These are phyloP conservation scores for Lizonia empirigonia DNA, from an alignment of 2,329 filamentous ascomycete genomes.

Conservation along the genomic window DNA sequence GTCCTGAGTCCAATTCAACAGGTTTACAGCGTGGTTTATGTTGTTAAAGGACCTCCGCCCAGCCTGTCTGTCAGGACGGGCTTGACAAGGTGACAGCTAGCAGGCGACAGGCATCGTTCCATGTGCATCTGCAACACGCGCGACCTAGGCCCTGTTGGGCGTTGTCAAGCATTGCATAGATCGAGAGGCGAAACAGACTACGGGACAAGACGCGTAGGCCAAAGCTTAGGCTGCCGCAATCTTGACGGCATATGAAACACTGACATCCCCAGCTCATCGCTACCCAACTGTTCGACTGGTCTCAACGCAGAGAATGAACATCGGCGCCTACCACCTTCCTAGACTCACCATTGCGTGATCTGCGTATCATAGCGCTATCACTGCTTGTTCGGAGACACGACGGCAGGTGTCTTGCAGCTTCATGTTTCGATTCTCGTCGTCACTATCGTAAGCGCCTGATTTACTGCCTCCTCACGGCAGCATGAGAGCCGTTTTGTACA, in stretches of 20 bases:
- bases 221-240: conserved; percentile 26
- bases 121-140: neutral
- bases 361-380: conserved; percentile 6
- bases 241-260: conserved; percentile 29
- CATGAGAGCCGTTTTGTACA: conserved; percentile 20
- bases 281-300: neutral
- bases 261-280: conserved; percentile 19
- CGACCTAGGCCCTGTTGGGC: neutral
- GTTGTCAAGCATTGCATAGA: conserved; percentile 5
- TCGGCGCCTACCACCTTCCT: neutral
- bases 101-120: neutral
- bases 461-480: neutral
- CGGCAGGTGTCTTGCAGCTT: neutral
- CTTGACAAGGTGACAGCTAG: neutral
- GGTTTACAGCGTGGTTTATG: neutral
- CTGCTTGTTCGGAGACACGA: neutral
- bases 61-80: neutral
- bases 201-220: conserved; percentile 23
- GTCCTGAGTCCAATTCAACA: neutral
- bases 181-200: conserved; percentile 23
- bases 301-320: neutral
- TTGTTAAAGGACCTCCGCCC: neutral
- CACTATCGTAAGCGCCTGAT: neutral
- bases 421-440: conserved; percentile 1
- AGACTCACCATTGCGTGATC: conserved; percentile 2